Conservation (phyloP, 306 rosid species). For the Betula pendula region DNA sequence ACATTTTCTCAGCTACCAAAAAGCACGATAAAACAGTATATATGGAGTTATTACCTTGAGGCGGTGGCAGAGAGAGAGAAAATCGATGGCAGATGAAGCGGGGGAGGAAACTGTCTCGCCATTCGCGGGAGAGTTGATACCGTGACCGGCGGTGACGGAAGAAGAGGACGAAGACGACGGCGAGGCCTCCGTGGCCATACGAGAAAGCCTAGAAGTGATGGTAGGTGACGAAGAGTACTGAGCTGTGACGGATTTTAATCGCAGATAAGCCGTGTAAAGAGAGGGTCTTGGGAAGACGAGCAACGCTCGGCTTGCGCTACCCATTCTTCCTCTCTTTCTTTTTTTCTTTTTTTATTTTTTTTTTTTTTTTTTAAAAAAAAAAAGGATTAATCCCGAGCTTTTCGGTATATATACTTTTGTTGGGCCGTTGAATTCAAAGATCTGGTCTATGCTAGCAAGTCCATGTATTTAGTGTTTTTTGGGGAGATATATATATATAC, state of each 20-base stretch:
- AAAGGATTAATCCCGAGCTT: neutral
- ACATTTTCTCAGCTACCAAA: conserved; percentile 18
- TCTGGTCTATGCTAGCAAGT: neutral
- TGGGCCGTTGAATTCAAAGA: neutral
- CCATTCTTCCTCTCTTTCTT: neutral
- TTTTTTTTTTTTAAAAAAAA: neutral
- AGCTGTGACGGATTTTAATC: conserved; percentile 28
- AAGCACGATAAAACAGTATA: neutral
- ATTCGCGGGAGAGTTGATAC: conserved; percentile 26
- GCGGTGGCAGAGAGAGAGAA: conserved; percentile 78
- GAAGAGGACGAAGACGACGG: conserved; percentile 25
- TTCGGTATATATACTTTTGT: neutral
- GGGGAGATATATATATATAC: too few relatives aligned
- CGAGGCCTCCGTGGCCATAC: conserved; percentile 47
- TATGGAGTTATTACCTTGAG: conserved; percentile 50
- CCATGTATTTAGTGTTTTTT: too few relatives aligned
- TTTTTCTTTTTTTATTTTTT: neutral
- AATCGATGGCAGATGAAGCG: conserved; percentile 69
- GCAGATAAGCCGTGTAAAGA: conserved; percentile 14
- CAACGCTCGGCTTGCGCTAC: conserved; percentile 22
- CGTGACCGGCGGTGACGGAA: conserved; percentile 29
- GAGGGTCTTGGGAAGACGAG: conserved; percentile 9
- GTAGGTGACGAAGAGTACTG: neutral
- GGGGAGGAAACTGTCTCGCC: conserved; percentile 41
- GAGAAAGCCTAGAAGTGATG: conserved; percentile 23